Evolutionary conservation across 1,284 basidiomycete species (phyloP).

Genomic region (Neonothopanus nambi): DNA sequence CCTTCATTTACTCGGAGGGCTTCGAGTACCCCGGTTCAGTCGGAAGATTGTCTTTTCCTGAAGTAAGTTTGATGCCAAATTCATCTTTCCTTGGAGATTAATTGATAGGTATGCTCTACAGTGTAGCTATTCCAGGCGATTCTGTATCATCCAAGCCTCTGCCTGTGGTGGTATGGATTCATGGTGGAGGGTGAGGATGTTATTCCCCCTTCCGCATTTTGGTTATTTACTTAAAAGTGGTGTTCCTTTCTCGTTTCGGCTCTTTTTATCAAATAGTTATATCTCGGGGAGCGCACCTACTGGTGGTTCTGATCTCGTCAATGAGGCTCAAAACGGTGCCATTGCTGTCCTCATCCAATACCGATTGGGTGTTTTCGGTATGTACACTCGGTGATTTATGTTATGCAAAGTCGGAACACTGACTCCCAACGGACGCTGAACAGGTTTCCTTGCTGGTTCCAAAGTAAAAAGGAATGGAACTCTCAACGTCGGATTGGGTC

Average conservation of each 20-base stretch:
- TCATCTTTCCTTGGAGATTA: no score
- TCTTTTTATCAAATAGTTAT: conserved; percentile 8
- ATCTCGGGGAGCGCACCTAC: not conserved
- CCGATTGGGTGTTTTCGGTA: conserved; percentile 36
- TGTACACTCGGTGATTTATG: not conserved
- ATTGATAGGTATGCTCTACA: conserved; percentile 11
- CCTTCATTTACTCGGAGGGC: conserved; percentile 15
- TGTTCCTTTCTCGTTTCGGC: conserved; percentile 21
- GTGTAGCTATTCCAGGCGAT: conserved; percentile 28
- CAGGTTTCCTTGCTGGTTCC: conserved; percentile 26
- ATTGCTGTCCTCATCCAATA: conserved; percentile 22
- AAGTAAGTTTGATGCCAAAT: conserved; percentile 26
- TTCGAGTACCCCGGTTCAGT: conserved; percentile 14
- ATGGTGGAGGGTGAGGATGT: conserved; percentile 33
- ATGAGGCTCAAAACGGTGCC: conserved; percentile 18
- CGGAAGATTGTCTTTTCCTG: conserved; percentile 45
- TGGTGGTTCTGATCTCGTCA: conserved; percentile 28
- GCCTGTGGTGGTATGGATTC: conserved; percentile 45
- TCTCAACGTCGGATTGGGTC: conserved; percentile 28
- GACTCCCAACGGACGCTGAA: not conserved
- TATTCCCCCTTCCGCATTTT: not conserved
- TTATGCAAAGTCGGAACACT: not conserved
- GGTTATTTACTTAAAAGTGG: conserved; percentile 20
- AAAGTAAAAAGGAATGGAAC: conserved; percentile 26
- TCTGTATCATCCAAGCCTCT: conserved; percentile 20